Percentiles rank a stretch among this genome's conserved stretches.
Evolutionary conservation across 1,139 yeast genomes (phyloP).

Genomic region (Waltiozyma sp.): DNA sequence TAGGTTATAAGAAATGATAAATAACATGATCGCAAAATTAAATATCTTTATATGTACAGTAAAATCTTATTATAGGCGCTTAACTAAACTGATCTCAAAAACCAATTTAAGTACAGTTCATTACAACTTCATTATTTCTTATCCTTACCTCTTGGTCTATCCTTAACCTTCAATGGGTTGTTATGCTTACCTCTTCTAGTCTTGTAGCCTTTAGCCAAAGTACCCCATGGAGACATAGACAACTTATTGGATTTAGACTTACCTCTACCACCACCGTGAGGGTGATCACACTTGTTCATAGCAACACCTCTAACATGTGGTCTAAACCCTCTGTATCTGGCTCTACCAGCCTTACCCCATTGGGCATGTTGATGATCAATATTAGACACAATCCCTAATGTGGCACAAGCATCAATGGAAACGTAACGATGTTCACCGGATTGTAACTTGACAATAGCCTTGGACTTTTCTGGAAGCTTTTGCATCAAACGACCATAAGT

Average conservation of each 20-base stretch:
- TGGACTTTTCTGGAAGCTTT: conserved; percentile 58
- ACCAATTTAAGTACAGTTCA: no score
- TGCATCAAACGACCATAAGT: conserved; percentile 83
- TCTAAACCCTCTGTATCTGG: conserved; percentile 85
- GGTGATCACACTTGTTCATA: conserved; percentile 96
- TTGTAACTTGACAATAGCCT: conserved; percentile 72
- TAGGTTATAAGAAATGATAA: no score
- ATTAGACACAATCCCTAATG: conserved; percentile 91
- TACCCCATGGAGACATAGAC: conserved; percentile 96
- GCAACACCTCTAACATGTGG: conserved; percentile 98
- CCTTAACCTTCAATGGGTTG: conserved; percentile 77
- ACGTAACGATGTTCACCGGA: conserved; percentile 93
- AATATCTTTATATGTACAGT: not conserved
- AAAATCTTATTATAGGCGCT: no score
- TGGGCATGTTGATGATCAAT: conserved; percentile 83
- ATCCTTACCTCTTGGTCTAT: conserved; percentile 52
- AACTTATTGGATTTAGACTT: conserved; percentile 92
- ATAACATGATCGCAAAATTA: not conserved
- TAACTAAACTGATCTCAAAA: no score
- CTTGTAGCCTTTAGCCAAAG: conserved; percentile 81
- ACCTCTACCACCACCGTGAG: conserved; percentile 99
- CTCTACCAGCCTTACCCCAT: conserved; percentile 96
- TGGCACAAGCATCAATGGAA: conserved; percentile 79
- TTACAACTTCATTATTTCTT: not conserved
- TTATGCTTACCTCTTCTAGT: conserved; percentile 84